A percentile compares a stretch with the other conserved stretches of the same genome.
Conservation (phyloP, 345 rosid genomes). For the Aethionema arabicum region DNA sequence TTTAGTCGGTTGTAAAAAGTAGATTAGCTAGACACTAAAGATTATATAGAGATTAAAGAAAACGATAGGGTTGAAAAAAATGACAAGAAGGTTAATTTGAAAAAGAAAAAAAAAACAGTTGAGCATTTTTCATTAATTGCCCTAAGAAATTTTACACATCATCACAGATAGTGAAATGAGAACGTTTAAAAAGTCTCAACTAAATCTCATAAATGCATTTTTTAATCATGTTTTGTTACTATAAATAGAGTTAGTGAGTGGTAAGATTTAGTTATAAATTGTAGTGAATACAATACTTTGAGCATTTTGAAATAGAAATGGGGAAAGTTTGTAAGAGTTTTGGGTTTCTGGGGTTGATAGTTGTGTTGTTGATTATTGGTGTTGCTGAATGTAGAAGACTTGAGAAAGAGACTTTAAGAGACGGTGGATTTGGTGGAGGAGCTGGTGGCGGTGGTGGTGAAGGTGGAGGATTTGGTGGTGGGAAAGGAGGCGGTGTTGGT, state of each 20-base stretch:
- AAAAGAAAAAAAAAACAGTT: conserved; percentile 26
- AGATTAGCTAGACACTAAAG: conserved; percentile 5
- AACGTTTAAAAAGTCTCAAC: conserved; percentile 28
- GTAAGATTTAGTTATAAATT: conserved; percentile 8
- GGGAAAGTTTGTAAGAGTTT: conserved; percentile 33
- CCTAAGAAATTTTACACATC: conserved; percentile 21
- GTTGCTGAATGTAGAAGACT: conserved; percentile 37
- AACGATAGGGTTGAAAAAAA: conserved; percentile 27
- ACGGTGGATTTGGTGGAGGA: conserved; percentile 34
- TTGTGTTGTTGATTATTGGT: conserved; percentile 36
- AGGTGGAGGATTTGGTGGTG: conserved; percentile 37
- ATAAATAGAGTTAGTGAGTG: conserved; percentile 23
- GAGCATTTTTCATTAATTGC: conserved; percentile 20
- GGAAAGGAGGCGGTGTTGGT: conserved; percentile 27
- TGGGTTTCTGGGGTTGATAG: conserved; percentile 32
- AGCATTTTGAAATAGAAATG: conserved; percentile 13
- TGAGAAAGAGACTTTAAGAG: conserved; percentile 37
- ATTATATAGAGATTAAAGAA: conserved; percentile 17
- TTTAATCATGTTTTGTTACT: neutral
- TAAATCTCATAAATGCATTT: conserved; percentile 28
- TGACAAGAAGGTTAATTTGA: conserved; percentile 5
- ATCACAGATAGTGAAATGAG: conserved; percentile 3
- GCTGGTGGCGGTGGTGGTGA: conserved; percentile 26
- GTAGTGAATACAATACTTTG: conserved; percentile 22
- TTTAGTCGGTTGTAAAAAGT: conserved; percentile 29